Evolutionary conservation across 345 rosid genomes (phyloP), one percentile per base, ranked within the genome.

Genomic region (Sisymbrium altissimum): DNA sequence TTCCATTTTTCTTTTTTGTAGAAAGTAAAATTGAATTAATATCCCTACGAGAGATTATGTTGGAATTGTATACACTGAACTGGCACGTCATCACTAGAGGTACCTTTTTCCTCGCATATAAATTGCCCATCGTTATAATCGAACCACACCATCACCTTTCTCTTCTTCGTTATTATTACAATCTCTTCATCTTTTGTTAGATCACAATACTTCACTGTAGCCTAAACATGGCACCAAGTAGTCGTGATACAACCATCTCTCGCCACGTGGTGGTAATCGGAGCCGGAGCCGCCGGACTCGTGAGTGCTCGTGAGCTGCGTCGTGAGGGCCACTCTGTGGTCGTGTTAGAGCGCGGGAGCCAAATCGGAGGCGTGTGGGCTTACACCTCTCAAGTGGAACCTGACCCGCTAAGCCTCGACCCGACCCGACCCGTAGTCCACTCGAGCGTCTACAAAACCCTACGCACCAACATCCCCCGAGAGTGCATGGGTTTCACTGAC

Each of bases 241-340:
- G 17, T 30, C 53, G 14, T 70, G 23, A 64, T 64, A 43, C 19
- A 58, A 23, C 64, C 18, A 59, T 3, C 50, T 27, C 73, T 49
- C 84, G 78, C 48, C 86, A 79, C 56, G 98, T 94, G 43, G 97
- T 93, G 0, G 92, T 95, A 2, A 84, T 95, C 48, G 97, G 97
- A 21, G 97, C 97, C 8, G 97, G 99, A 52, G 89, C 93, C 1
- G 87, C 99, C 7, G 97, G 99, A 5, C 86, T 95, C 8, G 87
- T 85, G 0, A 87, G 92, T 1, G 89, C 97, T 48, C 84, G 87
- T 8, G 97, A 95, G 88, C 90, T 95, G 21, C 83, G 81, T 7
- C 86, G 86, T 4, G 97, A 92, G 66, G 97, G 97, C 40, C 99
- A 87, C 79, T 45, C 74, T 1, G 97, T 88, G 2, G 89, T 87